Conservation (phyloP, 1,284 basidiomycete species). For the Microbotryum scabiosae region DNA sequence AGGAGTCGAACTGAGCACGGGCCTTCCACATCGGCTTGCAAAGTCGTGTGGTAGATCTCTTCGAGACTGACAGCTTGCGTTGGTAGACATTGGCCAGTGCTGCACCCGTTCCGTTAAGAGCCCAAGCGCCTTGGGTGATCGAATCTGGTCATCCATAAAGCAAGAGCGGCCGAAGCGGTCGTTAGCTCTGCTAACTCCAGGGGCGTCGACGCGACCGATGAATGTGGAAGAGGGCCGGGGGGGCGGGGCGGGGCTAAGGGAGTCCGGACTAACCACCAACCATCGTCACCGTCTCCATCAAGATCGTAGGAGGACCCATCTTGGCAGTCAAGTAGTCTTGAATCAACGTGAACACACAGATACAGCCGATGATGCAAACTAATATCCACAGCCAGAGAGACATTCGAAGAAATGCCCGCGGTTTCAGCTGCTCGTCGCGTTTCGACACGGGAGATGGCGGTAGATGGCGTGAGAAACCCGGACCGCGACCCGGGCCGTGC, state of each 20-base stretch:
- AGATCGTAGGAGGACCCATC: neutral
- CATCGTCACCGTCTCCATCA: neutral
- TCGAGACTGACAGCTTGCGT: constrained; percentile 23
- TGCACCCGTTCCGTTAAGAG: constrained; percentile 21
- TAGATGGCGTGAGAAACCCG: no score
- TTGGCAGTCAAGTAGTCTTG: no score
- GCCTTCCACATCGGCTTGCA: neutral
- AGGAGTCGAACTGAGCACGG: neutral
- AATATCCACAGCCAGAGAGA: no score
- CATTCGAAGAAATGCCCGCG: no score
- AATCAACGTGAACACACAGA: no score
- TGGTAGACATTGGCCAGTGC: constrained; percentile 24
- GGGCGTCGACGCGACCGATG: neutral
- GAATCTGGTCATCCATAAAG: constrained; percentile 17
- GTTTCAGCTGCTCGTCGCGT: no score
- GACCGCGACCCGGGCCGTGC: no score
- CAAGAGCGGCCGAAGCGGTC: neutral
- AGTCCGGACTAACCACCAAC: constrained; percentile 18
- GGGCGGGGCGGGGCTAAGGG: neutral
- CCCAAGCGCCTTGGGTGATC: constrained; percentile 28
- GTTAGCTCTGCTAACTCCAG: neutral
- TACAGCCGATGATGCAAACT: no score
- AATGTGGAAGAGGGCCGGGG: neutral
- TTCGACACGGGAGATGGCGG: no score
- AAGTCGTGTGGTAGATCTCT: neutral